These are phyloP conservation scores for Hymenoscyphus fraxineus DNA, from an alignment of 2,329 filamentous ascomycete genomes.

Conservation along the genomic window DNA sequence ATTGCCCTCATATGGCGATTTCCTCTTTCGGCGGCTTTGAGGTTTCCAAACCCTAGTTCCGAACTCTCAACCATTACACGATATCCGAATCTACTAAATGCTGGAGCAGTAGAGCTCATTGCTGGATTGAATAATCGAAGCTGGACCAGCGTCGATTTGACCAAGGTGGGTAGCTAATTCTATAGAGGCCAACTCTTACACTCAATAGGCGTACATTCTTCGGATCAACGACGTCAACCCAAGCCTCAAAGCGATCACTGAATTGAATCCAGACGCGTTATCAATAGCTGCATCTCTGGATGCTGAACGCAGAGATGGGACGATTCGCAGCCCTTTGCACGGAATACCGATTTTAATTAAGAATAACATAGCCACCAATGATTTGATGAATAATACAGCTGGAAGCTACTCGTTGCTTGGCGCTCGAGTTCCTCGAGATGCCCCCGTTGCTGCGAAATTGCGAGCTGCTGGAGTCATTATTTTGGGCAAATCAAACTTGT, in stretches of 20 bases:
- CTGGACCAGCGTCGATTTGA: constrained; percentile 57
- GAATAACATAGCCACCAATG: constrained; percentile 56
- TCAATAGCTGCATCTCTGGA: constrained; percentile 32
- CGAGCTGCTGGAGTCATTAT: constrained; percentile 26
- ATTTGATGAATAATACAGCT: constrained; percentile 49
- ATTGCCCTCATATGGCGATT: neutral
- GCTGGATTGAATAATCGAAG: constrained; percentile 44
- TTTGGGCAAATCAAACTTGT: constrained; percentile 42
- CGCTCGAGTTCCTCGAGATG: constrained; percentile 25
- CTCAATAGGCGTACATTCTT: constrained; percentile 19
- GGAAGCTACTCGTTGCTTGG: constrained; percentile 28
- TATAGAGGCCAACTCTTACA: constrained; percentile 1
- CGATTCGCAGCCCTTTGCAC: constrained; percentile 42
- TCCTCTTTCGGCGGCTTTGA: neutral
- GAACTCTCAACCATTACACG: neutral
- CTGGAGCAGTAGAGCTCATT: constrained; percentile 48
- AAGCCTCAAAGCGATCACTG: constrained; percentile 27
- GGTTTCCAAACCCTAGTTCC: neutral
- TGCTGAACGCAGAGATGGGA: constrained; percentile 28
- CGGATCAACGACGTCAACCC: constrained; percentile 27
- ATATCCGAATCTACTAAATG: constrained; percentile 44
- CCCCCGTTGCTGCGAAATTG: constrained; percentile 27
- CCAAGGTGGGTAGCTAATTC: constrained; percentile 32
- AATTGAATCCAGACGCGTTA: constrained; percentile 35
- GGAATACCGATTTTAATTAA: constrained; percentile 59